A percentile compares a stretch with the other conserved stretches of the same genome.
Evolutionary conservation across 2,329 filamentous ascomycete genomes (phyloP).

Genomic region (Sclerotinia minor): DNA sequence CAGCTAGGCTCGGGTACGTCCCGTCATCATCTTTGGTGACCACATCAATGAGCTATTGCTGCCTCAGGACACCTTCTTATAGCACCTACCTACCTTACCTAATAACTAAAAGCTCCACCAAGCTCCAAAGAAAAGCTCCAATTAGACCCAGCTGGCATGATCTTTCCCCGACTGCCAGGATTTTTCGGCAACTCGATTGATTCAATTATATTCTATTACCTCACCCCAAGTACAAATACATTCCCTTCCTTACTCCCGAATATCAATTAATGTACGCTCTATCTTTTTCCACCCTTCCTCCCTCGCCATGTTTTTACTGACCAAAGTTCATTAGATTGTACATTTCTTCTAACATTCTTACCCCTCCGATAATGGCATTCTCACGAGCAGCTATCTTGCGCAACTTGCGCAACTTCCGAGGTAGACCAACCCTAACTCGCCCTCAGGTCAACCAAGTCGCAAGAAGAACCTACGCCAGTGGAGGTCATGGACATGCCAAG

Average conservation of each 20-base stretch:
- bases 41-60: not conserved
- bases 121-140: slow-evolving; percentile 12
- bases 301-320: not conserved
- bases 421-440: slow-evolving; percentile 42
- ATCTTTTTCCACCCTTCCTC: not conserved
- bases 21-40: no score
- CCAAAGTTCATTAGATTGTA: not conserved
- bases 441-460: slow-evolving; percentile 45
- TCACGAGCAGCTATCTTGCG: slow-evolving; percentile 43
- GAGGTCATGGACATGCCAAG: slow-evolving; percentile 42
- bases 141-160: slow-evolving; percentile 3
- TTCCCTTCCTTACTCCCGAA: not conserved
- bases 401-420: slow-evolving; percentile 39
- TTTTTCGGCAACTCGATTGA: slow-evolving; percentile 15
- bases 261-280: not conserved
- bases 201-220: slow-evolving; percentile 12
- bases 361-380: slow-evolving; percentile 39
- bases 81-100: no score
- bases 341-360: not conserved
- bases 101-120: slow-evolving; percentile 3
- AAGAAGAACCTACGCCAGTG: slow-evolving; percentile 49
- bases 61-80: not conserved
- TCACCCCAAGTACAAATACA: not conserved
- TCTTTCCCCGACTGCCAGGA: slow-evolving; percentile 8
- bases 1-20: not conserved